These are phyloP conservation scores for Populus simonii DNA, from an alignment of 345 rosid genomes.

Conservation along the genomic window DNA sequence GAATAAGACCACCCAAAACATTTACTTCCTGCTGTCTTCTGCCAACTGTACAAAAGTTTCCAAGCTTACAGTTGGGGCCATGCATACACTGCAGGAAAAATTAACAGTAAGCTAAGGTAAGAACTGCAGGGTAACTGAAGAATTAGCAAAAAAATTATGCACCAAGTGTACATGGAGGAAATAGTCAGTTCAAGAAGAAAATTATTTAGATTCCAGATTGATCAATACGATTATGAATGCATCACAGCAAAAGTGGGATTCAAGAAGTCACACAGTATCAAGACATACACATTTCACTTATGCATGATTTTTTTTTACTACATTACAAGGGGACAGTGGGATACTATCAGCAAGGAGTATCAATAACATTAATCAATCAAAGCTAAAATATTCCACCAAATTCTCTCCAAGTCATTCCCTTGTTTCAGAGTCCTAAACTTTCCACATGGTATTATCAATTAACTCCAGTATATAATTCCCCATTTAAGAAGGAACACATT, in stretches of 20 bases:
- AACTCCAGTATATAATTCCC: neutral
- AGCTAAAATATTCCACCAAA: neutral
- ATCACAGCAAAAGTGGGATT: neutral
- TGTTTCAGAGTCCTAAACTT: neutral
- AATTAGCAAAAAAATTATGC: neutral
- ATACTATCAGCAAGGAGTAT: neutral
- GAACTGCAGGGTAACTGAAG: neutral
- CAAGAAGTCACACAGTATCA: neutral
- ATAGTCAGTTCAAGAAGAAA: neutral
- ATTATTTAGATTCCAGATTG: neutral
- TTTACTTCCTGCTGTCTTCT: constrained; percentile 89
- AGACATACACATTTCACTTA: neutral
- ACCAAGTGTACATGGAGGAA: neutral
- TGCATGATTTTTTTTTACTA: neutral
- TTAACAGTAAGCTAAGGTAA: constrained; percentile 1
- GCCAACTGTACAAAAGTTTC: constrained; percentile 92
- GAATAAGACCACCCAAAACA: constrained; percentile 93
- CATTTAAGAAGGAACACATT: neutral
- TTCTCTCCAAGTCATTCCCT: neutral
- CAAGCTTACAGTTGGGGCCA: constrained; percentile 91
- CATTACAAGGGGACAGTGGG: neutral
- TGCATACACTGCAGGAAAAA: constrained; percentile 85
- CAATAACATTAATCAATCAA: neutral
- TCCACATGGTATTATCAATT: neutral
- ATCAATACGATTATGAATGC: neutral